Evolutionary conservation across 805 yeast species (phyloP), one percentile per base, ranked within the genome.

Genomic region (Brettanomyces naardenensis): DNA sequence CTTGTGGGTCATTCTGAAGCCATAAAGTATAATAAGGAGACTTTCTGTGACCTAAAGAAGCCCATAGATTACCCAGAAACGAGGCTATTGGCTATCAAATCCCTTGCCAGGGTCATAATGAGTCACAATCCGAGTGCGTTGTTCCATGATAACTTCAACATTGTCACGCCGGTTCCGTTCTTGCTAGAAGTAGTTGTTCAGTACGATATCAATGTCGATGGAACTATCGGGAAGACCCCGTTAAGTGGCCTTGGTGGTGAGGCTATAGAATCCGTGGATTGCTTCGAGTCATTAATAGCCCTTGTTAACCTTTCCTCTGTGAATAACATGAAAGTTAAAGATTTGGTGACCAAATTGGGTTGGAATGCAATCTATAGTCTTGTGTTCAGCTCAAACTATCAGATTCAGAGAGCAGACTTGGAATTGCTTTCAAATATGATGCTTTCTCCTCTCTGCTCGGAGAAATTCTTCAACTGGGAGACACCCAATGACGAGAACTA

Each of bases 381-480:
- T 31, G 43, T 58, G 21, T 35, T 54, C 2, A 68, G 64, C 9
- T 42, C 59, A 1, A 63, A 72, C 36, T 56, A 60, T 2, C 59
- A 58, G 22, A 55, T 75, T 11, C 76, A 71, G 39, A 54, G 58
- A 33, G 66, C 73, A 2, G 42, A 69, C 1, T 61, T 78, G 60
- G 78, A 75, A 43, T 55, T 73, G 31, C 44, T 75, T 5, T 62
- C 71, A 10, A 74, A 74, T 47, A 48, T 75, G 26, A 61, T 69
- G 3, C 43, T 52, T 10, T 44, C 52, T 11, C 68, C 68, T 1
- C 19, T 47, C 5, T 58, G 66, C 39, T 56, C 75, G 25, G 78
- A 74, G 2, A 73, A 74, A 42, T 69, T 81, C 47, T 82, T 82
- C 61, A 76, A 80, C 46, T 62, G 74, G 65, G 31, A 30, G 6